A percentile compares a stretch with the other conserved stretches of the same genome.
Conservation (phyloP, 1,139 yeast genomes). For the Hyphopichia khmerensis region DNA sequence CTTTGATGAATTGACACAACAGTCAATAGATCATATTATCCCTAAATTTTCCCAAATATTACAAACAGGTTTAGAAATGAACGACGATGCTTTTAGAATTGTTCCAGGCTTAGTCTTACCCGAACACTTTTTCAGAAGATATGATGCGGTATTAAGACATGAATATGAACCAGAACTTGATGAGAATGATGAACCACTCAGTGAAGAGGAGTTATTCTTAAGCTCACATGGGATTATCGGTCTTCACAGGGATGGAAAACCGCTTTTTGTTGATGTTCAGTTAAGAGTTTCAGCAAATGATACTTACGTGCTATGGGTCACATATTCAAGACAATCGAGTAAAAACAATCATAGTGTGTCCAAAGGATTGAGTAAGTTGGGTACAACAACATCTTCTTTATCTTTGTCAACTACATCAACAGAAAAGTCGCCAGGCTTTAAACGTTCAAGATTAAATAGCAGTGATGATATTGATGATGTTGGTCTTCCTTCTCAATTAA, state of each 20-base stretch:
- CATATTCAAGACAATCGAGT: conserved; percentile 59
- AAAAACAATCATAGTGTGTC: conserved; percentile 19
- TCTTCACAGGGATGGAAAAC: conserved; percentile 66
- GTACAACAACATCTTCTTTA: conserved; percentile 11
- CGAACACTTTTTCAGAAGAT: conserved; percentile 82
- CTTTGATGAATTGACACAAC: conserved; percentile 45
- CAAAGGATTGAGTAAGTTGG: conserved; percentile 25
- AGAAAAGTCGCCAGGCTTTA: conserved; percentile 6
- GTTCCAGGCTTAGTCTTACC: conserved; percentile 69
- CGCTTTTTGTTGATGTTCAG: conserved; percentile 72
- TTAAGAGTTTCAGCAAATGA: conserved; percentile 65
- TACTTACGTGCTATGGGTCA: conserved; percentile 77
- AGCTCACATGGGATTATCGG: conserved; percentile 68
- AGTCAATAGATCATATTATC: conserved; percentile 55
- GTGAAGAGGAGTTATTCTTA: conserved; percentile 49
- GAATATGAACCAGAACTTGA: conserved; percentile 9
- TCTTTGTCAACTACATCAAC: conserved; percentile 7
- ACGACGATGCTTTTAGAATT: conserved; percentile 34
- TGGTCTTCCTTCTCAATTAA: conserved; percentile 57
- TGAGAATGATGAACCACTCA: conserved; percentile 15
- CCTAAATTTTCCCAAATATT: conserved; percentile 65
- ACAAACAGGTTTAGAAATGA: conserved; percentile 44
- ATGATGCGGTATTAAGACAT: conserved; percentile 29
- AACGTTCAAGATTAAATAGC: conserved; percentile 14
- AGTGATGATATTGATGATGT: conserved; percentile 10